Conservation (phyloP, 805 yeast genomes). For the Schwanniomyces polymorphus region DNA sequence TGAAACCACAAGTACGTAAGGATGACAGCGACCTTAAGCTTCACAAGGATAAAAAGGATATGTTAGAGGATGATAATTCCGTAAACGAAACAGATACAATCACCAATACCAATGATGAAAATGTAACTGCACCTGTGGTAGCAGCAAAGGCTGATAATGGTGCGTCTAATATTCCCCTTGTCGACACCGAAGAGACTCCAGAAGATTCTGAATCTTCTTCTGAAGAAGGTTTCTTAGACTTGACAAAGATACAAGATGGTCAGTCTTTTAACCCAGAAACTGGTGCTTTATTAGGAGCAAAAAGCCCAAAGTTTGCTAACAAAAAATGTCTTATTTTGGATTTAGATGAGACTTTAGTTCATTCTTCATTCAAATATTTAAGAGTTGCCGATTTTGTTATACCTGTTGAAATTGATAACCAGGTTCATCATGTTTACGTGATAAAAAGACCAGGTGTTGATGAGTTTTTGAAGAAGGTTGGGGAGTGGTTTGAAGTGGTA, state of each 20-base stretch:
- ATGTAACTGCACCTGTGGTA: slow-evolving; percentile 16
- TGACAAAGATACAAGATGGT: slow-evolving; percentile 67
- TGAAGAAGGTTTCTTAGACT: slow-evolving; percentile 45
- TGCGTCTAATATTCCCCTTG: background rate
- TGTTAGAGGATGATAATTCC: slow-evolving; percentile 37
- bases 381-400: slow-evolving; percentile 94
- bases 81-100: slow-evolving; percentile 43
- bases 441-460: slow-evolving; percentile 98
- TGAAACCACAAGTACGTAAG: background rate
- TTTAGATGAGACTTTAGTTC: slow-evolving; percentile 94
- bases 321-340: slow-evolving; percentile 89
- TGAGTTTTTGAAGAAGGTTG: slow-evolving; percentile 80
- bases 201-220: slow-evolving; percentile 8
- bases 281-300: slow-evolving; percentile 64
- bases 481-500: slow-evolving; percentile 88
- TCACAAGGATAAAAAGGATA: slow-evolving; percentile 20
- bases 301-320: slow-evolving; percentile 48
- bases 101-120: slow-evolving; percentile 34
- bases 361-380: slow-evolving; percentile 88
- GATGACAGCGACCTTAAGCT: slow-evolving; percentile 4
- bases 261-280: slow-evolving; percentile 64
- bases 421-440: slow-evolving; percentile 91
- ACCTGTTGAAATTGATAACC: slow-evolving; percentile 95
- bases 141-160: slow-evolving; percentile 6
- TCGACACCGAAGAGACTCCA: slow-evolving; percentile 4